Evolutionary conservation across 2,329 filamentous ascomycete genomes (phyloP), one percentile per base, ranked within the genome.

Genomic region (Reticulascus tulasneorum): DNA sequence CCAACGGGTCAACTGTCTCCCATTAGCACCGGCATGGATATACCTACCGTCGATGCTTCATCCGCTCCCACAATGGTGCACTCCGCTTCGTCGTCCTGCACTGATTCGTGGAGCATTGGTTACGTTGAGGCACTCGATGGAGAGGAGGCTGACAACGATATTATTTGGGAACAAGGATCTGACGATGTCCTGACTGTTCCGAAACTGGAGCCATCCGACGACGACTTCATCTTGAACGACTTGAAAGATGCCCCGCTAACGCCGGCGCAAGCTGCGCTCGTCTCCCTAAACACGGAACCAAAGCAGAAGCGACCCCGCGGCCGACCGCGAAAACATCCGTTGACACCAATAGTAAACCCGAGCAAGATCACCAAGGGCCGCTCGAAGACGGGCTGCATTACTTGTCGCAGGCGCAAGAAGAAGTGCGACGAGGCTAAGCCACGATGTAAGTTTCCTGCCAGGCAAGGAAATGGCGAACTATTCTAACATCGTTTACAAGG

Each of bases 251-350:
- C 59, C 5, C 64, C 66, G 5, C 47, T 48, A 15, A 55, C 58
- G 17, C 47, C 55, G 16, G 46, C 33, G 19, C 25, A 40, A 15
- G 23, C 24, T 4, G 52, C 32, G 9, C 17, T 37, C 10, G 20
- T 40, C 18, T 26, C 20, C 46, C 52, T 20, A 40, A 40, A 10
- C 29, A 31, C 38, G 44, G 13, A 50, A 51, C 47, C 59, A 15
- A 76, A 75, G 47, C 55, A 59, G 23, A 84, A 83, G 62, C 71
- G 83, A 51, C 82, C 82, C 49, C 77, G 89, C 52, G 89, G 89
- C 22, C 75, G 89, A 36, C 89, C 89, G 33, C 75, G 88, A 59
- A 94, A 94, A 64, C 80, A 89, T 50, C 84, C 86, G 24, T 65
- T 84, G 13, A 73, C 72, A 7, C 73, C 79, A 1, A 71, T 75